Evolutionary conservation across 257 asterid species (phyloP).

Genomic region (Jaltomata sinuosa): DNA sequence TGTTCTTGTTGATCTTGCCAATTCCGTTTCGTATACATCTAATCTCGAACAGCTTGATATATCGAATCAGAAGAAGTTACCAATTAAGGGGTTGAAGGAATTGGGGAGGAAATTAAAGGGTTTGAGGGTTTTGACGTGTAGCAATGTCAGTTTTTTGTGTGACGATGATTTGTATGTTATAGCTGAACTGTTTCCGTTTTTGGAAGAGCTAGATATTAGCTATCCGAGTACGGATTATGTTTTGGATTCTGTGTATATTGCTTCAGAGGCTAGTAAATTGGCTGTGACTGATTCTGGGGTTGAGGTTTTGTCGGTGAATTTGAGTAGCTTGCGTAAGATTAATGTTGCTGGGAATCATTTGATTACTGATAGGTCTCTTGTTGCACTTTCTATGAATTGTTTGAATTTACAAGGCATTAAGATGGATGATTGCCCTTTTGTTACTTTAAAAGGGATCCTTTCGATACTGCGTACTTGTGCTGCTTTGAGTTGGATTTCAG

Average conservation of each 20-base stretch:
- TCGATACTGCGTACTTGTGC: neutral
- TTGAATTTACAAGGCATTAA: neutral
- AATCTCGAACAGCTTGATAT: constrained; percentile 3
- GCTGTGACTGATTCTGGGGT: constrained; percentile 9
- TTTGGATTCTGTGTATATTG: neutral
- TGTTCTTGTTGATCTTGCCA: neutral
- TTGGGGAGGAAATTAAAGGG: neutral
- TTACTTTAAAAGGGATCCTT: constrained; percentile 4
- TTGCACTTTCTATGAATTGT: constrained; percentile 1
- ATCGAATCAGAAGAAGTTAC: neutral
- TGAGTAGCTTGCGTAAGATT: constrained; percentile 3
- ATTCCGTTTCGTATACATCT: neutral
- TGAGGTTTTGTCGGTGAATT: neutral
- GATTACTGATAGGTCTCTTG: constrained; percentile 9
- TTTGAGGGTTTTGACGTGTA: constrained; percentile 11
- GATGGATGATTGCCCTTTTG: constrained; percentile 1
- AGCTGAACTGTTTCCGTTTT: neutral
- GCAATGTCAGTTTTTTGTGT: neutral
- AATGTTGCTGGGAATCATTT: constrained; percentile 15
- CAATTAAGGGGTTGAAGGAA: neutral
- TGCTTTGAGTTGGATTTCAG: constrained; percentile 1
- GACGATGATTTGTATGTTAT: constrained; percentile 3
- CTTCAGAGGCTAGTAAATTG: neutral
- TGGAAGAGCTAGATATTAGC: constrained; percentile 13
- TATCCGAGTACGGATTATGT: neutral